Conservation (phyloP, 2,329 filamentous ascomycete genomes). For the Monosporascus sp. region DNA sequence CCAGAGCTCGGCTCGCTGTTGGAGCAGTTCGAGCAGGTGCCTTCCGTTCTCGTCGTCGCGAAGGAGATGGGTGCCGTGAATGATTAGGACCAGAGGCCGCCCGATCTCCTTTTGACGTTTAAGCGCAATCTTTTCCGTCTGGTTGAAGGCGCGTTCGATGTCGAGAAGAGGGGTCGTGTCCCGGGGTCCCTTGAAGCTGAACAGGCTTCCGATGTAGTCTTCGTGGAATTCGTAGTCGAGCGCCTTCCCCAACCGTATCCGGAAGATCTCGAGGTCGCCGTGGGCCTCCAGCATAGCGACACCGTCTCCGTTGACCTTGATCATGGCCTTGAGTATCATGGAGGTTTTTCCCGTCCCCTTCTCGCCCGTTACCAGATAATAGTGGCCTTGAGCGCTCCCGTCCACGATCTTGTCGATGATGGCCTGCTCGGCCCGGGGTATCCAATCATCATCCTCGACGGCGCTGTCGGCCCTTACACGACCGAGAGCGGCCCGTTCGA, state of each 20-base stretch:
- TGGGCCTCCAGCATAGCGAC: conserved; percentile 95
- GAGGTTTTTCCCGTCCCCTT: conserved; percentile 94
- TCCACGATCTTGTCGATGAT: conserved; percentile 76
- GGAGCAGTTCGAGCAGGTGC: conserved; percentile 87
- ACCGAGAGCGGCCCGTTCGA: conserved; percentile 49
- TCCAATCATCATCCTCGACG: conserved; percentile 57
- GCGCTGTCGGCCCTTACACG: conserved; percentile 26
- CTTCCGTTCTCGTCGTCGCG: conserved; percentile 88
- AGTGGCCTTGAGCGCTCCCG: conserved; percentile 70
- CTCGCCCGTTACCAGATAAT: conserved; percentile 84
- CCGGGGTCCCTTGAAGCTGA: conserved; percentile 85
- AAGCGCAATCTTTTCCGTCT: conserved; percentile 89
- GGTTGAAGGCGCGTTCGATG: conserved; percentile 94
- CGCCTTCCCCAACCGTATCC: conserved; percentile 83
- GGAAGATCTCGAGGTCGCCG: conserved; percentile 88
- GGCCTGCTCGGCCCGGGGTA: conserved; percentile 72
- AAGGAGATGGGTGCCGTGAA: conserved; percentile 87
- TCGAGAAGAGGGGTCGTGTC: conserved; percentile 88
- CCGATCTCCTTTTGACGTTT: conserved; percentile 54
- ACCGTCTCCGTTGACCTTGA: conserved; percentile 78
- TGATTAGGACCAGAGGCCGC: conserved; percentile 74
- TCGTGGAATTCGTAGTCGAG: conserved; percentile 95
- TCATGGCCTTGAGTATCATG: conserved; percentile 92
- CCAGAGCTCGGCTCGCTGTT: conserved; percentile 87
- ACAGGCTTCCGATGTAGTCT: conserved; percentile 92